Conservation (phyloP, 108 stramenopile genomes). For the Thalassiosira profunda region DNA sequence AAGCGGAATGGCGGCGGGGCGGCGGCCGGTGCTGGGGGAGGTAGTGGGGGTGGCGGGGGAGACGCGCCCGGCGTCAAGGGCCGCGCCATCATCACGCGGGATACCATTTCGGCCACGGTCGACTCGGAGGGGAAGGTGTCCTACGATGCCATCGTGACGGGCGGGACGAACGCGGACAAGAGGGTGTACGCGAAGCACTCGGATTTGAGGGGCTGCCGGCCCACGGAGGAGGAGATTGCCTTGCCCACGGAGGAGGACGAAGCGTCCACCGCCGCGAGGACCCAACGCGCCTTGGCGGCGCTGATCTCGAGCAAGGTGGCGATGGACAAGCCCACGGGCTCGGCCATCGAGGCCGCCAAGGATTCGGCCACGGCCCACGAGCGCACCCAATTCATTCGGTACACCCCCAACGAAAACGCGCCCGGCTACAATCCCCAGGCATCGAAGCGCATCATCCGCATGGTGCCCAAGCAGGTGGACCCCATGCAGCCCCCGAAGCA, state of each 20-base stretch:
- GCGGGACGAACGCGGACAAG: constrained; percentile 91
- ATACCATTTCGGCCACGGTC: constrained; percentile 93
- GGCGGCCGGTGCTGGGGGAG: constrained; percentile 5
- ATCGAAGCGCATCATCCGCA: constrained; percentile 95
- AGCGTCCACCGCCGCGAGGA: constrained; percentile 81
- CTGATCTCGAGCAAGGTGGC: constrained; percentile 84
- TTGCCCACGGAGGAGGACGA: constrained; percentile 95
- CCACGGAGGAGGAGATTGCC: constrained; percentile 79
- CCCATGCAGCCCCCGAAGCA: constrained; percentile 99
- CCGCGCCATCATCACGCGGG: constrained; percentile 83
- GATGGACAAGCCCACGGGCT: constrained; percentile 86
- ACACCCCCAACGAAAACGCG: constrained; percentile 97
- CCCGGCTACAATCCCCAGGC: constrained; percentile 97
- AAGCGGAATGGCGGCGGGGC: constrained; percentile 19
- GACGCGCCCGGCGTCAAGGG: constrained; percentile 22
- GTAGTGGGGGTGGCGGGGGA: constrained; percentile 1
- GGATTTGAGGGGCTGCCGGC: constrained; percentile 83
- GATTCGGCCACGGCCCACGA: constrained; percentile 77
- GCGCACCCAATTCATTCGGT: constrained; percentile 95
- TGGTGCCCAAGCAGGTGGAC: constrained; percentile 98
- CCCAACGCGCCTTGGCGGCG: constrained; percentile 88
- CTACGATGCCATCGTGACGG: constrained; percentile 97
- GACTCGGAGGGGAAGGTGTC: constrained; percentile 89
- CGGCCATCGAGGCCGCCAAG: constrained; percentile 73
- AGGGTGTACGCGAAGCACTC: constrained; percentile 86